Evolutionary conservation across 495 filamentous ascomycete species (phyloP).

Genomic region (Letharia columbiana): DNA sequence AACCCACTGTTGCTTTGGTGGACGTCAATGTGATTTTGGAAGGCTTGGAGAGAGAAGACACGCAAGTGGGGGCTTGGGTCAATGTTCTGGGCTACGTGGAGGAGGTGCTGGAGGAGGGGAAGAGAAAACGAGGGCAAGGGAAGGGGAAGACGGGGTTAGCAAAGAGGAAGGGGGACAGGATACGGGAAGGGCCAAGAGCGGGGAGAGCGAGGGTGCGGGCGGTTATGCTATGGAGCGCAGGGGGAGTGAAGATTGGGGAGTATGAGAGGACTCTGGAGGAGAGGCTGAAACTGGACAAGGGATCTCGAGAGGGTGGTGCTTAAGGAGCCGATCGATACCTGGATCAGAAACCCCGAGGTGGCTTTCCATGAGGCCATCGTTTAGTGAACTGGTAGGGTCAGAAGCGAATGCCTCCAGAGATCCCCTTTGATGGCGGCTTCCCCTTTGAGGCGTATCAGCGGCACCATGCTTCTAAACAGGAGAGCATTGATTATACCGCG

Average conservation of each 20-base stretch:
- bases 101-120: constrained; percentile 8
- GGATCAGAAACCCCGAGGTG: not conserved
- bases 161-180: constrained; percentile 7
- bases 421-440: not conserved
- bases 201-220: constrained; percentile 44
- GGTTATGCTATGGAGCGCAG: constrained; percentile 57
- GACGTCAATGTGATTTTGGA: constrained; percentile 64
- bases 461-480: not conserved
- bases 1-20: constrained; percentile 44
- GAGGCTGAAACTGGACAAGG: constrained; percentile 8
- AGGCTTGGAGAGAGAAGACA: constrained; percentile 52
- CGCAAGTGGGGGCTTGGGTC: constrained; percentile 75
- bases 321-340: not conserved
- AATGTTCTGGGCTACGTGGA: constrained; percentile 79
- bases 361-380: not conserved
- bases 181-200: not conserved
- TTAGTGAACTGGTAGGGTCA: not conserved
- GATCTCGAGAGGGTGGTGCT: not conserved
- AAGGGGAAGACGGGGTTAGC: not conserved
- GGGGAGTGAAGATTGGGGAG: constrained; percentile 50
- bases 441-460: too few relatives aligned
- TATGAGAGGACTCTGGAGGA: constrained; percentile 46
- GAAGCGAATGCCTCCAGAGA: not conserved
- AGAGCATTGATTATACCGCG: not conserved
- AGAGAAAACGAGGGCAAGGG: not conserved